Conservation (phyloP, 2,329 filamentous ascomycete species). For the Neophaeococcomyces mojaviensis region DNA sequence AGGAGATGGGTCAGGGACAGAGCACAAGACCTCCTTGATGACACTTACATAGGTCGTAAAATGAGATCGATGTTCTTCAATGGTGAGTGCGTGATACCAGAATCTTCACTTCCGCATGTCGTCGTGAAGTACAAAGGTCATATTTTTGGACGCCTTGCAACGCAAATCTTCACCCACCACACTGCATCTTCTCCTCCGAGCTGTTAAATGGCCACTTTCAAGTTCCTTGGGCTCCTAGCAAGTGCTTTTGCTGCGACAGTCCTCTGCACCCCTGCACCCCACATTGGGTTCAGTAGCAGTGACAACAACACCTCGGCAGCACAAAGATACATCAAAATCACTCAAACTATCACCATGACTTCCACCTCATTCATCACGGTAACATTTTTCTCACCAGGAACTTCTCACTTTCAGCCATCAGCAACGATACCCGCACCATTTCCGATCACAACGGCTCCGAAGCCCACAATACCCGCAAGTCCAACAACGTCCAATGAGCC, state of each 20-base stretch:
- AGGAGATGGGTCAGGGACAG: slow-evolving; percentile 1
- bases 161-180: no score
- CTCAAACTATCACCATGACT: no score
- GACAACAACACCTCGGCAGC: neutral
- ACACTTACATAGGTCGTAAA: neutral
- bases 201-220: no score
- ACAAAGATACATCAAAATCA: neutral
- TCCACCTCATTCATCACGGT: neutral
- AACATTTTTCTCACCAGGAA: neutral
- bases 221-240: no score
- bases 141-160: no score
- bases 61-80: neutral
- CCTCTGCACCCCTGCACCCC: no score
- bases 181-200: no score
- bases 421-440: neutral
- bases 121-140: neutral
- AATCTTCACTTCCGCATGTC: neutral
- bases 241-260: no score
- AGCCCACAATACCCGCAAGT: neutral
- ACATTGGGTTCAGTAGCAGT: neutral
- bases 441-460: no score
- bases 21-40: neutral
- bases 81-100: neutral
- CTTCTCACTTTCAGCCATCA: neutral
- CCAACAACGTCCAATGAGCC: neutral